A percentile compares a stretch with the other conserved stretches of the same genome.
These are phyloP conservation scores for Solanum bulbocastanum DNA, from an alignment of 257 asterid species.

Conservation along the genomic window DNA sequence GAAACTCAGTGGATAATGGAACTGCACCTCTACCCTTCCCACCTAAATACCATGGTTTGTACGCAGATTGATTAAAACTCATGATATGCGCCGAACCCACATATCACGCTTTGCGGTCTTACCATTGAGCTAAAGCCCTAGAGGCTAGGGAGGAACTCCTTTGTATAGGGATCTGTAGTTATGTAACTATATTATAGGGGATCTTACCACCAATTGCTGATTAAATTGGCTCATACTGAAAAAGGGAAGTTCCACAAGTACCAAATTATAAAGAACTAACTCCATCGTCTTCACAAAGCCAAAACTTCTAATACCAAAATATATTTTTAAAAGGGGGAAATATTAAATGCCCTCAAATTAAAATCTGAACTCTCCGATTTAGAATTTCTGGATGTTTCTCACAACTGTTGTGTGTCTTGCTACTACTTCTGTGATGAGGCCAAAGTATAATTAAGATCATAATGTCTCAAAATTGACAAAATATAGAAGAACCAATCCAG, in stretches of 20 bases:
- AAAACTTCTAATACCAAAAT: background rate
- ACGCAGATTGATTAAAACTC: background rate
- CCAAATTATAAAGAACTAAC: background rate
- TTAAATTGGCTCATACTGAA: background rate
- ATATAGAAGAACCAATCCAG: background rate
- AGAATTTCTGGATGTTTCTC: background rate
- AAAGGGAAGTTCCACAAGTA: background rate
- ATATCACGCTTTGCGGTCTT: background rate
- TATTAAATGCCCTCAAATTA: background rate
- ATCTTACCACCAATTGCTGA: background rate
- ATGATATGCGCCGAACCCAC: background rate
- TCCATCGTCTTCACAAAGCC: background rate
- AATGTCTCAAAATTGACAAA: background rate
- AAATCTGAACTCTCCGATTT: background rate
- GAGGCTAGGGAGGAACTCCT: background rate
- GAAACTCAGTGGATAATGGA: background rate
- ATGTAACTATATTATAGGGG: background rate
- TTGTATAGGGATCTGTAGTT: background rate
- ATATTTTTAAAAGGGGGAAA: background rate
- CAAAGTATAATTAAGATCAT: background rate
- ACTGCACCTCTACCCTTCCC: background rate
- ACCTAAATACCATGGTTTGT: background rate
- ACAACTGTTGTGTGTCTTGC: background rate
- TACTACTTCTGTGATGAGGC: background rate
- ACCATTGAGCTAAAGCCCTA: background rate